These are phyloP conservation scores for Albophoma yamanashiensis DNA, from an alignment of 2,329 filamentous ascomycete genomes.

Conservation along the genomic window DNA sequence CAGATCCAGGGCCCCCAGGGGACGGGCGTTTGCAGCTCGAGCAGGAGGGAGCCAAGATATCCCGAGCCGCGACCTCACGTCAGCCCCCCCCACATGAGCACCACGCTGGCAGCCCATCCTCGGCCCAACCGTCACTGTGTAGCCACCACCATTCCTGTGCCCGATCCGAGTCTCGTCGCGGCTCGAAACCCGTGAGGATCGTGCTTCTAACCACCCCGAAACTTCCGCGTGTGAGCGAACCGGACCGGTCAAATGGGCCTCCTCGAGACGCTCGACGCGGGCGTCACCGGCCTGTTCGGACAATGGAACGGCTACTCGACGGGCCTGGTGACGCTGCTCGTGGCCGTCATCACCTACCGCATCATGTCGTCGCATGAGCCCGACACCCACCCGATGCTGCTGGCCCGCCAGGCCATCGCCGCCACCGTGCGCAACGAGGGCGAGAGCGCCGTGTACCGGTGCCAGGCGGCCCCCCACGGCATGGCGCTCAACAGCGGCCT, in stretches of 20 bases:
- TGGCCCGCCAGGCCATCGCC: conserved; percentile 72
- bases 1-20: not conserved
- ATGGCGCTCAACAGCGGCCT: conserved; percentile 69
- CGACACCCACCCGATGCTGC: conserved; percentile 83
- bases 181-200: not conserved
- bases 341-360: conserved; percentile 58
- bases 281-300: conserved; percentile 56
- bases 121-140: not conserved
- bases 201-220: not conserved
- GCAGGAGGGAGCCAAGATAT: not conserved
- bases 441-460: conserved; percentile 78
- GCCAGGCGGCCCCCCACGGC: conserved; percentile 75
- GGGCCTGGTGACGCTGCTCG: conserved; percentile 51
- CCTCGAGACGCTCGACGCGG: conserved; percentile 57
- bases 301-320: conserved; percentile 81
- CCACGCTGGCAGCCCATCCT: not conserved
- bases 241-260: conserved; percentile 22
- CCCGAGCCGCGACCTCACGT: not conserved
- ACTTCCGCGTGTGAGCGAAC: not conserved
- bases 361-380: conserved; percentile 66
- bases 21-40: not conserved
- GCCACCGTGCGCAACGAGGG: conserved; percentile 72
- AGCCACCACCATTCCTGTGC: not conserved
- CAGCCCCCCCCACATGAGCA: not conserved
- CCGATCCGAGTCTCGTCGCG: not conserved